phyloP scores from a whole-genome alignment of 1,139 yeast species.

The Magnusiomyces clavatus region DNA sequence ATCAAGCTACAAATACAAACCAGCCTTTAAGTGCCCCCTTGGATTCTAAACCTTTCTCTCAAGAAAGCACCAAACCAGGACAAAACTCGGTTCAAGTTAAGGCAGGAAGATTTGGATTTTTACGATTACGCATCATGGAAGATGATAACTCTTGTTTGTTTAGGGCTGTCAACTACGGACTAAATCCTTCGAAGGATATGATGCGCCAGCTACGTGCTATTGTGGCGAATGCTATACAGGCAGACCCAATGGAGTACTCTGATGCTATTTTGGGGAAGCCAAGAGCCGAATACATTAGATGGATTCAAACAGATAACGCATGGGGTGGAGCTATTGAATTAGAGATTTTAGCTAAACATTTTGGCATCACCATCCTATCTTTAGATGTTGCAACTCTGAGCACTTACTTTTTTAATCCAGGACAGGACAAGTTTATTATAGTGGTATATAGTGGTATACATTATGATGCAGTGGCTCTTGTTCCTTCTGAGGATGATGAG shows the following conservation, averaged over 20 bases:
- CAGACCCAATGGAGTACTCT: conserved; percentile 42
- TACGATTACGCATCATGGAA: conserved; percentile 54
- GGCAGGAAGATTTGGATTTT: conserved; percentile 20
- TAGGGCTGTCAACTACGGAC: conserved; percentile 55
- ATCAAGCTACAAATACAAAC: background rate
- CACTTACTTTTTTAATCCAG: conserved; percentile 49
- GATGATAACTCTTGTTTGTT: conserved; percentile 80
- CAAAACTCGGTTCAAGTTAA: background rate
- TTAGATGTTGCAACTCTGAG: conserved; percentile 62
- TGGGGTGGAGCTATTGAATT: conserved; percentile 90
- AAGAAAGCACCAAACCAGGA: conserved; percentile 1
- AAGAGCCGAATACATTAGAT: conserved; percentile 44
- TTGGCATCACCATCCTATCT: conserved; percentile 50
- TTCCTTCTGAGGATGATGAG: conserved; percentile 34
- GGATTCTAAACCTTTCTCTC: background rate
- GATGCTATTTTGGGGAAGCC: conserved; percentile 55
- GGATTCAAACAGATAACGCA: conserved; percentile 55
- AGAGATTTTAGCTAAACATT: conserved; percentile 51
- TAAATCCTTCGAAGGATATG: conserved; percentile 36
- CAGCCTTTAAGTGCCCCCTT: no score
- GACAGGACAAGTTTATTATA: conserved; percentile 40
- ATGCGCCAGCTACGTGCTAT: conserved; percentile 41
- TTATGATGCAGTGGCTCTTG: conserved; percentile 55
- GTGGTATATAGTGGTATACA: conserved; percentile 69
- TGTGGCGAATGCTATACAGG: conserved; percentile 41